Percentiles rank a stretch among this genome's conserved stretches.
phyloP scores from a whole-genome alignment of 2,329 filamentous ascomycete species.

The Pyricularia sp. region DNA sequence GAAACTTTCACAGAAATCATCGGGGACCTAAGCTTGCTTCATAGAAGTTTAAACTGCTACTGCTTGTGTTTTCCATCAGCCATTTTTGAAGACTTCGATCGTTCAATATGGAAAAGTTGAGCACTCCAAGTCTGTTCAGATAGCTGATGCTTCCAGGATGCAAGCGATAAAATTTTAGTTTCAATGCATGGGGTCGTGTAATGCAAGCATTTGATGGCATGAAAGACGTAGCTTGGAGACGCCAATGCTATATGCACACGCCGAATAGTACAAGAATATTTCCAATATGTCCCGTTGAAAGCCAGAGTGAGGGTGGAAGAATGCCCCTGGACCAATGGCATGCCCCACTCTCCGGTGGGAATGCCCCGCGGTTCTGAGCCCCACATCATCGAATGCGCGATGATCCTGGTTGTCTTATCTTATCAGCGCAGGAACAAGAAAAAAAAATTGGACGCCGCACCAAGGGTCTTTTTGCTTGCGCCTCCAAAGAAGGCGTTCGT shows the following conservation, averaged over 20 bases:
- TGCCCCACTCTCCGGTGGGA: background rate
- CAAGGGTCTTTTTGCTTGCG: background rate
- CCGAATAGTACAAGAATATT: too few species aligned
- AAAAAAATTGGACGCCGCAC: background rate
- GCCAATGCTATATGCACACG: background rate
- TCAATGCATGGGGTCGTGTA: background rate
- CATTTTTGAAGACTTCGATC: too few species aligned
- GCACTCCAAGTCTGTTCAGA: too few species aligned
- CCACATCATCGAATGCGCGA: background rate
- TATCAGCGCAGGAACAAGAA: background rate
- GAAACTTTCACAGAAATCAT: background rate
- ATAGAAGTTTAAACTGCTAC: background rate
- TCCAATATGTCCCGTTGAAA: too few species aligned
- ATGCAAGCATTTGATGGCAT: background rate
- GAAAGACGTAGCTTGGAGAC: background rate
- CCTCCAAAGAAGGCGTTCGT: background rate
- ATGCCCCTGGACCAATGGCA: background rate
- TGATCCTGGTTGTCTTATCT: background rate
- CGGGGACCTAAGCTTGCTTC: background rate
- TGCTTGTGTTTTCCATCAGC: background rate
- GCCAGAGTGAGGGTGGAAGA: background rate
- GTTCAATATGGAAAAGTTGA: too few species aligned
- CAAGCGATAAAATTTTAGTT: background rate
- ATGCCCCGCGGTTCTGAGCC: background rate
- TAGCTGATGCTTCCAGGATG: background rate